Base-by-base conservation (phyloP, 2,329 filamentous ascomycete genomes). In the Scytalidium sp. region DNA sequence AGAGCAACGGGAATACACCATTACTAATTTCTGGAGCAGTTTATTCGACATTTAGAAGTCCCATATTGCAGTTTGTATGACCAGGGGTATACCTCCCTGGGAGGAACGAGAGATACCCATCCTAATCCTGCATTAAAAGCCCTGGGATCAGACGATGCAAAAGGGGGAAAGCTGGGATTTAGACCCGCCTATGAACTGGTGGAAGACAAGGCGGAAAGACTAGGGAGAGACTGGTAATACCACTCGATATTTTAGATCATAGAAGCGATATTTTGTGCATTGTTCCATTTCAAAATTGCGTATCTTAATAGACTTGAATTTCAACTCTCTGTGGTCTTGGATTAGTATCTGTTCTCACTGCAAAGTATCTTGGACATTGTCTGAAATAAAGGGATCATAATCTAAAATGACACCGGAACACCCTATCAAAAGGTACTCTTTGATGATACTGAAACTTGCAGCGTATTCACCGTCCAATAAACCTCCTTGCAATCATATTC, bases 51-150 rank as follows among this genome's bases (percentile, higher is more conserved):
- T 62, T 72, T 97, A 23, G 78, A 83, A 1, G 84, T 97, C 22
- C 84, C 85, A 4, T 99, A 96, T 65, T 97, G 94, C 68, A 72
- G 76, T 10, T 75, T 99, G 21, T 99, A 99, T 68, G 90, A 97
- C 66, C 75, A 76, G 57, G 93, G 93, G 9, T 97, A 94, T 69
- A 96, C 94, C 2, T 93, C 88, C 56, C 75, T 99, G n/a, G 94
- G 94, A 19, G 93, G 94, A 3, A 90, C 84, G 20, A 85, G 83
- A 49, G 90, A 99, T 70, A 99, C 94, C 2, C 81, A 88, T 56
- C 92, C 90, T 0, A 99, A 99, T 64, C 94, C 94, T 9, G 82
- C 80, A 29, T 70, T 95, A 60, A 79, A 74, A 49, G 59, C 58
- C 21, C 54, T 22, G 25, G 55, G 60, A 57, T 46, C 49, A 17